Base-by-base conservation (phyloP, 768 basidiomycete species). In the Daedaleopsis sinensis region DNA sequence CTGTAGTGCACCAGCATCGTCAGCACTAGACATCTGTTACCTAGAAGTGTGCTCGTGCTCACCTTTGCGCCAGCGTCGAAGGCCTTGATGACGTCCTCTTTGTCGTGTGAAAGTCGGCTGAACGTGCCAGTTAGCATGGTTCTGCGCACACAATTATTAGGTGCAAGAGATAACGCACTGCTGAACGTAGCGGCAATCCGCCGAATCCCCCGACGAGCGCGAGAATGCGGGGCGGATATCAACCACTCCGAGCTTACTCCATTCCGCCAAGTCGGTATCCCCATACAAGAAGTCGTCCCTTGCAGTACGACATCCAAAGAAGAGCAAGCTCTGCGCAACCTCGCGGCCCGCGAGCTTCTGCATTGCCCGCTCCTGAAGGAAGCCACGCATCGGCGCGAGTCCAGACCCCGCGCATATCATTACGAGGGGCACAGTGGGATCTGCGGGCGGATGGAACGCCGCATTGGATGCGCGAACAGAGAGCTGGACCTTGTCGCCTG, bases 301-400 rank as follows among this genome's bases (percentile, higher is more conserved):
- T 16, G 78, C 75, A 1, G 70, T 61, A 8, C 77, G 72, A 62
- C 81, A 82, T 3, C 81, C 81, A 62, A 79, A 80, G 74, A 80
- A 82, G 43, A 81, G 65, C 16, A 79, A 48, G 59, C 74, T 73
- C 63, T 71, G 68, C 16, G 76, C 78, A 21, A 80, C 75, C 16
- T 74, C 70, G 8, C 79, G 71, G 0, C 80, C 80, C 7, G 78
- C 70, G 21, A 67, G 60, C 67, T 77, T 79, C 67, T 82, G 81
- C 56, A 75, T 66, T 16, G 79, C 78, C 10, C 81, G 75, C 63
- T 82, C 82, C 68, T 82, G 80, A 36, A 83, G 73, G 72, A 83
- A 83, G 1, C 78, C 80, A 37, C 80, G 75, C 76, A 82, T 79
- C 4, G 82, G 82, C 6, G 82, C 81, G 19, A 83, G 66, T 4